A percentile compares a stretch with the other conserved stretches of the same genome.
Conservation (phyloP, 2,329 filamentous ascomycete species). For the Gliomastix tumulicola region DNA sequence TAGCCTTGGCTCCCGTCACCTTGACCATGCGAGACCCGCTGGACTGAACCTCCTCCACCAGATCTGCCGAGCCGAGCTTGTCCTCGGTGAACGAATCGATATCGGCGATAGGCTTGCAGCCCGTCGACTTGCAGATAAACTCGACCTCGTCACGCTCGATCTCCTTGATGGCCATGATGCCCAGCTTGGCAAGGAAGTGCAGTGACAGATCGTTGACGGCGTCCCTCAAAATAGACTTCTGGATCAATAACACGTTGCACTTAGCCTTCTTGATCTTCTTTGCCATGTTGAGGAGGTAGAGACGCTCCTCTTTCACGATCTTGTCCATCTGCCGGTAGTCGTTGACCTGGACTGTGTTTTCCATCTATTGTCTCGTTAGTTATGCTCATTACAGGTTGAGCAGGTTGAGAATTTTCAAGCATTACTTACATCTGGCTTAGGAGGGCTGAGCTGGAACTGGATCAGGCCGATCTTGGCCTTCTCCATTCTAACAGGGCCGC, state of each 20-base stretch:
- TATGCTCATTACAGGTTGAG: too few species aligned
- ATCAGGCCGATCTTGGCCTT: constrained; percentile 96
- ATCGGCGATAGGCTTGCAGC: constrained; percentile 97
- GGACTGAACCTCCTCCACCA: constrained; percentile 86
- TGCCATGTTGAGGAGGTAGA: constrained; percentile 96
- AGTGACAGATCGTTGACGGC: constrained; percentile 96
- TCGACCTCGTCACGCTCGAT: constrained; percentile 98
- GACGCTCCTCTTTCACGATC: constrained; percentile 97
- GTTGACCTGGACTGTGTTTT: constrained; percentile 98
- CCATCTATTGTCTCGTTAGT: constrained; percentile 75
- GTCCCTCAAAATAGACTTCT: constrained; percentile 96
- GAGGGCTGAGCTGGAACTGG: constrained; percentile 96
- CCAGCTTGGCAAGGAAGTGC: constrained; percentile 95
- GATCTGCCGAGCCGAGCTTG: constrained; percentile 88
- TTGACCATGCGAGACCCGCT: constrained; percentile 90
- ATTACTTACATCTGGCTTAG: constrained; percentile 82
- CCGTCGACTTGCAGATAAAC: constrained; percentile 98
- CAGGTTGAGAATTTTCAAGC: too few species aligned
- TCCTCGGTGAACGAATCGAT: constrained; percentile 98
- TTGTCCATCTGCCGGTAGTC: constrained; percentile 99
- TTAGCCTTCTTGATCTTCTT: constrained; percentile 99
- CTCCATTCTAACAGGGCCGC: constrained; percentile 87
- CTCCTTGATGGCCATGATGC: constrained; percentile 93
- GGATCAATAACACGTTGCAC: constrained; percentile 96
- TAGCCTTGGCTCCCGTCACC: constrained; percentile 81